phyloP scores from a whole-genome alignment of 2,329 filamentous ascomycete genomes.

The Aspergillus piperis region DNA sequence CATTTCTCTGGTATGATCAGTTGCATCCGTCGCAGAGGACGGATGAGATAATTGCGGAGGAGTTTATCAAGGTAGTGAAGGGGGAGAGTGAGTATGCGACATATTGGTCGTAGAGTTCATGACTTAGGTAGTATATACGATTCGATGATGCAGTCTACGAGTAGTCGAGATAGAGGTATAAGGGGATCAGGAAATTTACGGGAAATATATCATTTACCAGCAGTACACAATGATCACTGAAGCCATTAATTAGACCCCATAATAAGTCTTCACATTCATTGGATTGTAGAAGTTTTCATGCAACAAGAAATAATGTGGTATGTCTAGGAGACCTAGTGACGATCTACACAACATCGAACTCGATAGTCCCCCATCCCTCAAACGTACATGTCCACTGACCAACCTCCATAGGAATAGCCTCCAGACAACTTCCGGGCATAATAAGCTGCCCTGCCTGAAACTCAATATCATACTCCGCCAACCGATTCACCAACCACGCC shows the following conservation, averaged over 20 bases:
- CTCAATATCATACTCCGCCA: conserved; percentile 19
- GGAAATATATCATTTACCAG: too few relatives aligned
- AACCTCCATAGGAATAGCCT: conserved; percentile 18
- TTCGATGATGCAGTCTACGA: not conserved
- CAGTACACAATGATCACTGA: too few relatives aligned
- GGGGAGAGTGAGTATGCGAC: conserved; percentile 42
- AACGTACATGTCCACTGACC: conserved; percentile 21
- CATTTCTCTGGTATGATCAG: conserved; percentile 73
- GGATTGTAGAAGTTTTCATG: too few relatives aligned
- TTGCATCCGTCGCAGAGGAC: conserved; percentile 70
- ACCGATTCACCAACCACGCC: conserved; percentile 19
- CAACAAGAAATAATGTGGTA: too few relatives aligned
- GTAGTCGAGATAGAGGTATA: too few relatives aligned
- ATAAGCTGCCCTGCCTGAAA: conserved; percentile 20
- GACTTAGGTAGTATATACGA: not conserved
- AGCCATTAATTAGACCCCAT: too few relatives aligned
- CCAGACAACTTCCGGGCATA: conserved; percentile 20
- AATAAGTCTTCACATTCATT: too few relatives aligned
- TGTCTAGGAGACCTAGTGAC: too few relatives aligned
- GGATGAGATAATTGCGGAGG: conserved; percentile 57
- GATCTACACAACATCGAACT: conserved; percentile 17
- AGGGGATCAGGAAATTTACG: too few relatives aligned
- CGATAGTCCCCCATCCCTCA: conserved; percentile 21
- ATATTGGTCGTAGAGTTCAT: conserved; percentile 24
- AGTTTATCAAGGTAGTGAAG: conserved; percentile 58